Conservation (phyloP, 2,329 filamentous ascomycete genomes). For the Lasiodiplodia gonubiensis region DNA sequence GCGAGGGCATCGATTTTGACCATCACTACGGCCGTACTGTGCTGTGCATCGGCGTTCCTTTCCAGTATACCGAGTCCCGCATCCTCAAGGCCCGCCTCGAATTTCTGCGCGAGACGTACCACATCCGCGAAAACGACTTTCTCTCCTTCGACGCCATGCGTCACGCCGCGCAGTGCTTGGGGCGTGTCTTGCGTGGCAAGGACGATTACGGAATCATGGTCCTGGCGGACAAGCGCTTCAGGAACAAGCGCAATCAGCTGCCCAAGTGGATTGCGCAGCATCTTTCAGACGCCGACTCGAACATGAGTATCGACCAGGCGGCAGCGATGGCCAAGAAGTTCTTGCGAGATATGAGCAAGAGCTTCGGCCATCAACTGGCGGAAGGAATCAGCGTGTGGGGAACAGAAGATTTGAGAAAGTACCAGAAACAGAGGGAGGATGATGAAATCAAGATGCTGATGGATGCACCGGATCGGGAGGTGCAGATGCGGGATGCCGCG, state of each 20-base stretch:
- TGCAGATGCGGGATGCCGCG: slow-evolving; percentile 40
- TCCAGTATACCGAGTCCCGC: slow-evolving; percentile 97
- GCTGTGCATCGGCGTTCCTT: slow-evolving; percentile 94
- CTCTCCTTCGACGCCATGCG: slow-evolving; percentile 98
- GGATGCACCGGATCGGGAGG: slow-evolving; percentile 46
- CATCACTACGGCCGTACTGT: slow-evolving; percentile 97
- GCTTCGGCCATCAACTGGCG: slow-evolving; percentile 80
- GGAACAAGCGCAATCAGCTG: slow-evolving; percentile 86
- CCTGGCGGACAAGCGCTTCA: slow-evolving; percentile 88
- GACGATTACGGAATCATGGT: slow-evolving; percentile 99
- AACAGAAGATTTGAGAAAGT: slow-evolving; percentile 73
- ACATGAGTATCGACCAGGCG: slow-evolving; percentile 94
- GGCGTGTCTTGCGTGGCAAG: slow-evolving; percentile 91
- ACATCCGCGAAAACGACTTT: slow-evolving; percentile 96
- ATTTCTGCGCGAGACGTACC: slow-evolving; percentile 95
- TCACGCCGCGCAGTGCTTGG: slow-evolving; percentile 95
- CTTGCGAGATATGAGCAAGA: slow-evolving; percentile 87
- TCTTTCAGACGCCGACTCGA: slow-evolving; percentile 81
- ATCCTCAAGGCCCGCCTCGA: slow-evolving; percentile 95
- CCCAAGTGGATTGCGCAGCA: slow-evolving; percentile 97
- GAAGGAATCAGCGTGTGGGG: slow-evolving; percentile 96
- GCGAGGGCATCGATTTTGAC: slow-evolving; percentile 98
- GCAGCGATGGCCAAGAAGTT: slow-evolving; percentile 89
- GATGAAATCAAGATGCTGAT: slow-evolving; percentile 70
- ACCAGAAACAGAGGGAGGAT: slow-evolving; percentile 76